Evolutionary conservation across 169 alveolate species (phyloP).

Genomic region (Plasmodium yoelii): DNA sequence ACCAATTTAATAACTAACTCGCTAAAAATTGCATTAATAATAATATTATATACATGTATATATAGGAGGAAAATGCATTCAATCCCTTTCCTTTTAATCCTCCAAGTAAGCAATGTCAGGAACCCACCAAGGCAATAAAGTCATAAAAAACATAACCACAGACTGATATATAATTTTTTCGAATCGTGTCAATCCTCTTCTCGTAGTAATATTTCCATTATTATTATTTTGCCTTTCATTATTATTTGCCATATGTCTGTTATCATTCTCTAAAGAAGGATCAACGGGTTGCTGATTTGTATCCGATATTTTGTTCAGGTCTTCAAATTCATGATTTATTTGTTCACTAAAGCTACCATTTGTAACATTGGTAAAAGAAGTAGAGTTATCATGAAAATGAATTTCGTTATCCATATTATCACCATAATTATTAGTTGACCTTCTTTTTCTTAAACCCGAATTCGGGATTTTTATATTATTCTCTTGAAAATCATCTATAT

Average conservation of each 20-base stretch:
- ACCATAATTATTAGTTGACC: neutral
- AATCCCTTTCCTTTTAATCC: conserved; percentile 63
- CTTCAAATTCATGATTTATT: conserved; percentile 30
- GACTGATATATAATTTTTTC: conserved; percentile 82
- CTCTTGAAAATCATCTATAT: neutral
- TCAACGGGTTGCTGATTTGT: neutral
- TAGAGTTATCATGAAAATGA: conserved; percentile 21
- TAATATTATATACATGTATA: too few relatives aligned
- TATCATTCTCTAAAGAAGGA: conserved; percentile 6
- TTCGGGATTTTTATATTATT: neutral
- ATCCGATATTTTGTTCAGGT: conserved; percentile 2
- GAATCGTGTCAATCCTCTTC: conserved; percentile 75
- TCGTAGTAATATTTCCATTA: neutral
- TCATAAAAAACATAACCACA: conserved; percentile 81
- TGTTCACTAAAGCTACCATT: conserved; percentile 50
- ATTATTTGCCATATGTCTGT: conserved; percentile 1
- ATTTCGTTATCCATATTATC: conserved; percentile 11
- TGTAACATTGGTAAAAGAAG: conserved; percentile 18
- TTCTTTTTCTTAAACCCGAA: conserved; percentile 37
- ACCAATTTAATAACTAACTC: too few relatives aligned
- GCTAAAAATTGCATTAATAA: too few relatives aligned
- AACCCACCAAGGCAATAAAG: conserved; percentile 88
- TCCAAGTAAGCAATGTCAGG: conserved; percentile 83
- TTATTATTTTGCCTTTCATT: conserved; percentile 8
- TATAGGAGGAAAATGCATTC: neutral